Conservation (phyloP, 2,329 filamentous ascomycete species). For the Hypoxylon sp. region DNA sequence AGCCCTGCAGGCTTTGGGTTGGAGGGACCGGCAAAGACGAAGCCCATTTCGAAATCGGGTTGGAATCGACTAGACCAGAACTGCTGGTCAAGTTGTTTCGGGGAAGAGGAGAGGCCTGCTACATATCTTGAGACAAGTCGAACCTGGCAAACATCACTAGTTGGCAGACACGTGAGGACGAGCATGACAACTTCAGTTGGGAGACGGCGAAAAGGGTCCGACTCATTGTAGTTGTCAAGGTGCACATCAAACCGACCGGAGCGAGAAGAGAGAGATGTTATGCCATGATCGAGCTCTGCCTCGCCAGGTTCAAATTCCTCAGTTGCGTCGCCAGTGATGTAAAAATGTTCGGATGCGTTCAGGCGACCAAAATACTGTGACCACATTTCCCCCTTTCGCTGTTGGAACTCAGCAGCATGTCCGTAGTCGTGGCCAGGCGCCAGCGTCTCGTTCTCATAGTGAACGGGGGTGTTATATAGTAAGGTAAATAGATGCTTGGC, state of each 20-base stretch:
- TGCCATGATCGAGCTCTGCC: constrained; percentile 8
- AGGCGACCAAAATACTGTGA: constrained; percentile 14
- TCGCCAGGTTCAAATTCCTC: constrained; percentile 31
- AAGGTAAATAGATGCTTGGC: constrained; percentile 33
- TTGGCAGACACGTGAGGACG: constrained; percentile 27
- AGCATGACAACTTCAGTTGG: constrained; percentile 35
- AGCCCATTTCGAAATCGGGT: constrained; percentile 31
- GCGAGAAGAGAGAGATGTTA: background rate
- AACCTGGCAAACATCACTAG: constrained; percentile 24
- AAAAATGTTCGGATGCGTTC: constrained; percentile 21
- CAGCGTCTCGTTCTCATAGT: background rate
- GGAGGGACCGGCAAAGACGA: constrained; percentile 32
- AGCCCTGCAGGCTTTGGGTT: constrained; percentile 17
- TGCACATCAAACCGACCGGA: background rate
- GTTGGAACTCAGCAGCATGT: constrained; percentile 16
- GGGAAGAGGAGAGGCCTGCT: constrained; percentile 19
- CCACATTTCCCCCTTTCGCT: background rate
- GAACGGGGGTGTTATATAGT: constrained; percentile 32
- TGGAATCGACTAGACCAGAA: constrained; percentile 39
- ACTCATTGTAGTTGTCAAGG: background rate
- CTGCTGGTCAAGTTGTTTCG: constrained; percentile 22
- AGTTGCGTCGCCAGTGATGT: constrained; percentile 24
- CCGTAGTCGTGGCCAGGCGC: constrained; percentile 30
- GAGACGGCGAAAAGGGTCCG: constrained; percentile 29
- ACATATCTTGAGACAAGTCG: constrained; percentile 33